Base-by-base conservation (phyloP, 345 rosid species). In the Aegle marmelos region DNA sequence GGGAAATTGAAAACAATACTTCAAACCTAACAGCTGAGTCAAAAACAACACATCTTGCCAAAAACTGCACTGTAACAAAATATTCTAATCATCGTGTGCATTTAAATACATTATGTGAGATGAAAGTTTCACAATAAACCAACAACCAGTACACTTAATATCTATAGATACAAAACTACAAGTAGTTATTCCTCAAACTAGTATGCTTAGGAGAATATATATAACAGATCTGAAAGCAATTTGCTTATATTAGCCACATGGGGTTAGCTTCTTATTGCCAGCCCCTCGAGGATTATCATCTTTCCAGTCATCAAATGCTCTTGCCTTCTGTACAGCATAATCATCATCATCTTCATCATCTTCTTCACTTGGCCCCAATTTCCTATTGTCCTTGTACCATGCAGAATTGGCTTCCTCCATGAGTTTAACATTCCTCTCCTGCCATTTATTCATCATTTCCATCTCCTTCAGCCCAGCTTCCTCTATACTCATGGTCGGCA, bases 401-500 rank as follows among this genome's bases (percentile, higher is more conserved):
- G 93, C 89, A 2, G 92, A 90, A 80, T 84, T 92, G 74, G 98
- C 98, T 88, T 97, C 98, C 87, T 92, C 99, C 86, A 93, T 85
- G 83, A 91, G 84, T 77, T 93, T 86, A 27, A 75, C 86, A 63
- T 88, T 97, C 79, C 85, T 89, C 81, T 94, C 98, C 88, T 97
- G 96, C 91, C 94, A 94, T 33, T 89, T 90, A 67, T 94, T 91
- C 99, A 94, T 97, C 25, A 93, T 97, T 68, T 88, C 87, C 99
- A 93, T 93, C 88, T 97, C 98, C 84, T 64, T 91, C 70, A 94
- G 81, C 36, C 99, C 98, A 73, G 99, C 98, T 85, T 93, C 99
- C 83, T 97, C 99, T 70, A 97, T 94, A 80, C 99, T 91, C 98
- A 94, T 94, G 21, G 99, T 97, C 24, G 99, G 99, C 91, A 94